Conservation (phyloP, 2,329 filamentous ascomycete species). For the Coniochaeta sp. region DNA sequence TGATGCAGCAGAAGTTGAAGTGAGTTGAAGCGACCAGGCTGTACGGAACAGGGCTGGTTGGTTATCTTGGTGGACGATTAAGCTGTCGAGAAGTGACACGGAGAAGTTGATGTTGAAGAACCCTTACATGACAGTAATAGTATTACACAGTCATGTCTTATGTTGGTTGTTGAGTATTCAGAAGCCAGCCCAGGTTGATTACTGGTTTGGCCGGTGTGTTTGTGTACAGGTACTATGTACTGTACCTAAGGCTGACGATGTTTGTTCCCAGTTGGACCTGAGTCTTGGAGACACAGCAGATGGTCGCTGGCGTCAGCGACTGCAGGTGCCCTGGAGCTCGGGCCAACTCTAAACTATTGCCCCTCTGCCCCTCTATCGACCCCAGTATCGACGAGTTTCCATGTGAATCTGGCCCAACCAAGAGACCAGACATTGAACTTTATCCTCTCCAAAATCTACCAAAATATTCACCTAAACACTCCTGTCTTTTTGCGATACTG, state of each 20-base stretch:
- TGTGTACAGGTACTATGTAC: no score
- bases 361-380: constrained; percentile 1
- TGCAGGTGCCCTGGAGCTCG: not conserved
- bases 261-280: not conserved
- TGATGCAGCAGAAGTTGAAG: not conserved
- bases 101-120: no score
- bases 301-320: no score
- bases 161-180: not conserved
- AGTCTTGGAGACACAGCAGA: no score
- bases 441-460: not conserved
- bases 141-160: not conserved
- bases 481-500: no score
- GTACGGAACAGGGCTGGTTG: not conserved
- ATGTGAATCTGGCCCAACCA: constrained; percentile 2
- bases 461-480: not conserved
- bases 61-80: not conserved
- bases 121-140: not conserved
- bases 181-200: not conserved
- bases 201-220: not conserved
- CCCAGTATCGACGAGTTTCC: not conserved
- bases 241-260: not conserved
- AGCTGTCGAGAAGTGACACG: no score
- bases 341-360: not conserved
- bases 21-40: not conserved
- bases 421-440: not conserved